Evolutionary conservation across 2,329 filamentous ascomycete genomes (phyloP), one percentile per base, ranked within the genome.

Genomic region (Scorias spongiosa): DNA sequence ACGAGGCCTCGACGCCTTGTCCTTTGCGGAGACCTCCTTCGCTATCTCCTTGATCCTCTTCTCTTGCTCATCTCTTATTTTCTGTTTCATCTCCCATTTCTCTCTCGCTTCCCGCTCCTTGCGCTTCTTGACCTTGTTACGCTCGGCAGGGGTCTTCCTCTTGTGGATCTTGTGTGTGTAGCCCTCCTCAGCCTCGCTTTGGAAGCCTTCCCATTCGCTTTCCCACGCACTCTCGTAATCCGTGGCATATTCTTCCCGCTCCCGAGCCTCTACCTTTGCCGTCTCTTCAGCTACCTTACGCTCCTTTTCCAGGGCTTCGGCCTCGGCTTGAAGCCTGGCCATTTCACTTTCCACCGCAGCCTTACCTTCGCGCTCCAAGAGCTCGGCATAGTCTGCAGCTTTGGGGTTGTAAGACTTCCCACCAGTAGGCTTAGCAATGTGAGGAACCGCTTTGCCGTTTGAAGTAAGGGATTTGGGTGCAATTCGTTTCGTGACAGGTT

Each of bases 361-460:
- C 44, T 80, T 74, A 39, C 85, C 83, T 63, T 93, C 85, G 37
- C 76, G 70, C 15, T 75, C 72, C 39, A 94, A 67, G 12, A 89
- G 75, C 8, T 76, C 72, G 54, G 88, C 81, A 72, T 93, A 98
- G 49, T 94, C 87, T 49, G 78, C 74, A 54, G 93, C 93, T 5
- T 76, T 69, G 0, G 91, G 91, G 61, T 98, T 98, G 68, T 98
- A 98, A 54, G 85, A 93, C 62, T 81, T 85, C 46, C 85, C 87
- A 12, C 81, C 85, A 6, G 78, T 74, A 1, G 91, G 91, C 56
- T 79, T 83, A 48, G 74, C 71, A 1, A 98, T 82, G 2, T 87
- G 80, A 1, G 85, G 83, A 8, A 93, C 70, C 0, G 74, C 63
- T 61, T 89, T 93, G 32, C 87, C 88, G 57, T 73, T 85, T 38